Base-by-base conservation (phyloP, 768 basidiomycete species). In the Hypsizygus marmoreus region DNA sequence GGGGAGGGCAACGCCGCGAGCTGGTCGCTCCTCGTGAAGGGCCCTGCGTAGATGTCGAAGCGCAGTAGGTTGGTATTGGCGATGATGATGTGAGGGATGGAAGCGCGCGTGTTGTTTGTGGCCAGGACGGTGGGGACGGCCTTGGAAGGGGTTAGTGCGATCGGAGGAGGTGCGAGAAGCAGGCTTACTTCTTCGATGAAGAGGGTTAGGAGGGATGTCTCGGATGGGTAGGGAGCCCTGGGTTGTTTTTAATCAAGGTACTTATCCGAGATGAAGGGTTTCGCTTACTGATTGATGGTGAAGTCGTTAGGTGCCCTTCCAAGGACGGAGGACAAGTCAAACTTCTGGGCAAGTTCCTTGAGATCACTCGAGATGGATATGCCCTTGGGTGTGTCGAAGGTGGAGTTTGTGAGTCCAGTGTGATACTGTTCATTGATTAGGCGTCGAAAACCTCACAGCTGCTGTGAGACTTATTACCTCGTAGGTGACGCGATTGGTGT, bases 21-120 rank as follows among this genome's bases (percentile, higher is more conserved):
- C 54, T 90, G 84, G 62, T 93, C 89, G 60, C 91, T 88, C 62
- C 81, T 81, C 23, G 84, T 86, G 67, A 93, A 92, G 2, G 80
- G 57, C 1, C 90, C 90, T 1, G 73, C 54, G 57, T 80, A 82
- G 40, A 91, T 62, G 54, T 86, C 77, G 65, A 81, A 89, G 39
- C 88, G 80, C 55, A 81, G 71, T 9, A 73, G 78, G 9, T 78
- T 85, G 2, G 84, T 77, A 64, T 86, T 83, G 41, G 72, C 66
- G 46, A 90, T 78, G 61, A 86, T 77, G 53, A 88, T 68, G 52
- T 75, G 82, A 25, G 86, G 82, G 37, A 79, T 76, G 2, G 61
- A 61, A 4, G 77, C 74, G 19, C 86, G 79, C 2, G 79, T 69
- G 62, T 87, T 87, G 69, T 87, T 84, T 58, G 80, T 63, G 4